Evolutionary conservation across 176 grass and related monocot genomes (phyloP).

Genomic region (Elymus sibiricus): DNA sequence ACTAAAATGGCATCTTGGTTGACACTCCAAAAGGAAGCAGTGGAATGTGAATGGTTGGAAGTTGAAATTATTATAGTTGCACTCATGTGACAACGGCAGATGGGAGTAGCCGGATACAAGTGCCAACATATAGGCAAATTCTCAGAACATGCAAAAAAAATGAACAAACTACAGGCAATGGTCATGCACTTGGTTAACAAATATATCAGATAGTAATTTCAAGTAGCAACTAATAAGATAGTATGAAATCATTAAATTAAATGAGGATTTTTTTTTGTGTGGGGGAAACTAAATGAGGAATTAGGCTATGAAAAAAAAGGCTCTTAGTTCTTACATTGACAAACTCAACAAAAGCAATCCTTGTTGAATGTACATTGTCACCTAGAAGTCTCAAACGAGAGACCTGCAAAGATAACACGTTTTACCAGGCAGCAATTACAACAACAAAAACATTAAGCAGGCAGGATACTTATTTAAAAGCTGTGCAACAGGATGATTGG

Average conservation of each 20-base stretch:
- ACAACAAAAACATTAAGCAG: slow-evolving; percentile 14
- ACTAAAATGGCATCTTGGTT: neutral
- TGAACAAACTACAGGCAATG: neutral
- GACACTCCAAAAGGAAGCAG: neutral
- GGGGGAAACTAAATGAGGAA: too few species aligned
- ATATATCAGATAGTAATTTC: neutral
- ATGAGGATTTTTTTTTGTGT: too few species aligned
- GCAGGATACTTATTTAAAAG: neutral
- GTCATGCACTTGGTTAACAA: neutral
- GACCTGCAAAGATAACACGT: slow-evolving; percentile 52
- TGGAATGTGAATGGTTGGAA: neutral
- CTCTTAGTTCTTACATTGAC: slow-evolving; percentile 54
- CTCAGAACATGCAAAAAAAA: neutral
- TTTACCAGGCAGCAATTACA: neutral
- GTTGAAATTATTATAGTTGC: neutral
- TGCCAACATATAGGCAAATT: neutral
- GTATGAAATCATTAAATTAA: neutral
- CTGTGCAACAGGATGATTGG: neutral
- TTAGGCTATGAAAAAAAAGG: neutral
- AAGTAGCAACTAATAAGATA: neutral
- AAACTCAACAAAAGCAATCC: slow-evolving; percentile 96
- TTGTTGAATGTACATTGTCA: slow-evolving; percentile 84
- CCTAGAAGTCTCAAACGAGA: slow-evolving; percentile 88
- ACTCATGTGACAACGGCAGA: neutral
- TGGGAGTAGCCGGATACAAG: neutral